Base-by-base conservation (phyloP, 2,329 filamentous ascomycete species). In the Alternaria gansuensis region DNA sequence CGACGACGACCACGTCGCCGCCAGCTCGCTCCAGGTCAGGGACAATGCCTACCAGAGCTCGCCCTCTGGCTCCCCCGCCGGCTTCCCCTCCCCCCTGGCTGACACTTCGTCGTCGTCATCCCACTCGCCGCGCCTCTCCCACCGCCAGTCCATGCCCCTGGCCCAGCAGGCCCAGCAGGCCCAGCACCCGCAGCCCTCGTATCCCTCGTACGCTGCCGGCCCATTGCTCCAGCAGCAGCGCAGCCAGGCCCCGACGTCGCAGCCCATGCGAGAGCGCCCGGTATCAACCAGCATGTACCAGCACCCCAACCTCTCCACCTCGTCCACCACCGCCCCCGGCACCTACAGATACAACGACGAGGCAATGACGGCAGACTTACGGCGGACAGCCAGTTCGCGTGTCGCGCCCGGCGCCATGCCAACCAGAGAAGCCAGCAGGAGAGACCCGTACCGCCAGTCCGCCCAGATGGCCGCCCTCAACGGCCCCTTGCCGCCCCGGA, bases 401-500 rank as follows among this genome's bases (percentile, higher is more conserved):
- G 84, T 85, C 44, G 84, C 84, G 13, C 83, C 84, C 24, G 84
- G 85, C 31, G 84, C 85, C 40, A 83, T 89, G 45, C 87, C 88
- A 3, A 84, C 86, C 33, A 83, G 90, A 68, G 90, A 93, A 68
- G 81, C 84, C 23, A 92, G 87, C 72, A 86, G 90, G 70, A 85
- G 85, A 71, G 88, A 91, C 61, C 82, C 86, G 29, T 92, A 93
- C 74, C 85, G 86, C 54, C 83, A 86, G 60, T 81, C 83, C 0
- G 65, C 62, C 11, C 87, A 86, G 65, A 81, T 85, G 48, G 81
- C 83, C 36, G 76, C 79, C 29, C 83, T 82, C 13, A 88, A 85
- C 73, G 87, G 85, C 5, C 86, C 88, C 13, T 77, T 90, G 59
- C 91, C 92, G 43, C 90, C 90, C 40, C 87, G 93, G 68, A 86